Base-by-base conservation (phyloP, 2,329 filamentous ascomycete genomes). In the Pezicula carpinea region DNA sequence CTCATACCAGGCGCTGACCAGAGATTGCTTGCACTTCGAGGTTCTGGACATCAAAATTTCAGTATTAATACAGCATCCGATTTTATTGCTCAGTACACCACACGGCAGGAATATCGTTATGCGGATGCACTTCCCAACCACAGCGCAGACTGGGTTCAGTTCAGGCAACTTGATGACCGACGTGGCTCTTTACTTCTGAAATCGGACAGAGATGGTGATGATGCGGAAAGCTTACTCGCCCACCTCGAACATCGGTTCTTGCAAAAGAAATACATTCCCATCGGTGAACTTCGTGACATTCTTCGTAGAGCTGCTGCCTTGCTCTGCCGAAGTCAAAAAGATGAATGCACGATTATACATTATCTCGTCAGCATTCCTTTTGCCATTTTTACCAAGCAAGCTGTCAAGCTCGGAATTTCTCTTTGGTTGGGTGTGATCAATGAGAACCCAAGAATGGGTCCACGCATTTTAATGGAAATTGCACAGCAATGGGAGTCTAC, bases 371-470 rank as follows among this genome's bases (percentile, higher is more conserved):
- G 82, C 56, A 93, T 99, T 51, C 95, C 93, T 0, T 99, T 99
- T 66, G 80, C 82, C 34, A 80, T 96, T 39, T 97, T 99, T 64
- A 95, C 87, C 5, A 96, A 95, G 64, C 87, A 95, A 60, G 93
- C 91, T 2, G 93, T 99, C 64, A 95, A 96, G 63, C 80, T 97
- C 43, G 95, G 93, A 5, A 87, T 96, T 31, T 96, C 93, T 4
- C 73, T 99, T 6, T 99, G 93, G 93, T 82, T 96, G 51, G 93
- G 93, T 21, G 88, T 97, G 13, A 95, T 97, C 60, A 93, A 97
- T 59, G 93, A 99, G 65, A 97, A 96, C 60, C 88, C 91, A 3
- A 79, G 80, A 47, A 84, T 96, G 67, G 90, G 96, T 65, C 80
- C 92, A 7, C 83, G 90, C 51, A 82, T 99, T 47, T 70, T 99